Percentiles rank a stretch among this genome's conserved stretches.
phyloP scores from a whole-genome alignment of 2,329 filamentous ascomycete species.

The Massarina eburnea region DNA sequence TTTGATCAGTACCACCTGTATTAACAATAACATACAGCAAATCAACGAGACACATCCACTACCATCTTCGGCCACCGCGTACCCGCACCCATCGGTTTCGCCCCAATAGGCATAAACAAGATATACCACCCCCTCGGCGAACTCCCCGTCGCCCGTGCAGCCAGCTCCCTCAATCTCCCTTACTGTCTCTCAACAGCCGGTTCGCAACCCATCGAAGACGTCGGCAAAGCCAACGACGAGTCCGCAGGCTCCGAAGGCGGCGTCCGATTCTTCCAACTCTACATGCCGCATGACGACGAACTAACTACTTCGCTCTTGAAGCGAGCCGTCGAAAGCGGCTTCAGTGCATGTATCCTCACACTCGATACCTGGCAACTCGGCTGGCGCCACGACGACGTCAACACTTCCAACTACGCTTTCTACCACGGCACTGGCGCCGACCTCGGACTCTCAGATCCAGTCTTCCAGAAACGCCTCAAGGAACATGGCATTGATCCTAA shows the following conservation, averaged over 20 bases:
- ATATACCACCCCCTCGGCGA: conserved; percentile 64
- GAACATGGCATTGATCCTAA: conserved; percentile 57
- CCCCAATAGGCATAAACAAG: conserved; percentile 66
- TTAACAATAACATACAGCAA: conserved; percentile 22
- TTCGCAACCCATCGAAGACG: conserved; percentile 58
- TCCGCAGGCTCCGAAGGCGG: conserved; percentile 14
- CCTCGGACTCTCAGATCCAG: conserved; percentile 60
- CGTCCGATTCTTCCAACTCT: conserved; percentile 64
- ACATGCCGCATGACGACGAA: conserved; percentile 65
- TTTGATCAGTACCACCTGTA: neutral
- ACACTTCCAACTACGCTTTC: conserved; percentile 62
- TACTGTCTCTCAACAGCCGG: conserved; percentile 64
- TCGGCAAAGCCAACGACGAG: conserved; percentile 57
- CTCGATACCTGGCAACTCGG: conserved; percentile 66
- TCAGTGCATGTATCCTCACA: conserved; percentile 61
- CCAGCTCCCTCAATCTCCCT: conserved; percentile 60
- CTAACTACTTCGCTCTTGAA: conserved; percentile 58
- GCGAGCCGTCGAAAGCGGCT: conserved; percentile 58
- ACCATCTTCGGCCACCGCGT: conserved; percentile 63
- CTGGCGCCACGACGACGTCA: conserved; percentile 62
- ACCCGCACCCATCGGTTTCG: conserved; percentile 64
- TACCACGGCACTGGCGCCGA: conserved; percentile 63
- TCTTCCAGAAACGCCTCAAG: conserved; percentile 57
- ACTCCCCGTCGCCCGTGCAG: conserved; percentile 61
- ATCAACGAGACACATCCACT: conserved; percentile 58